A percentile compares a stretch with the other conserved stretches of the same genome.
Evolutionary conservation across 352 stramenopile species (phyloP).

Genomic region (Pythium scleroteichum): DNA sequence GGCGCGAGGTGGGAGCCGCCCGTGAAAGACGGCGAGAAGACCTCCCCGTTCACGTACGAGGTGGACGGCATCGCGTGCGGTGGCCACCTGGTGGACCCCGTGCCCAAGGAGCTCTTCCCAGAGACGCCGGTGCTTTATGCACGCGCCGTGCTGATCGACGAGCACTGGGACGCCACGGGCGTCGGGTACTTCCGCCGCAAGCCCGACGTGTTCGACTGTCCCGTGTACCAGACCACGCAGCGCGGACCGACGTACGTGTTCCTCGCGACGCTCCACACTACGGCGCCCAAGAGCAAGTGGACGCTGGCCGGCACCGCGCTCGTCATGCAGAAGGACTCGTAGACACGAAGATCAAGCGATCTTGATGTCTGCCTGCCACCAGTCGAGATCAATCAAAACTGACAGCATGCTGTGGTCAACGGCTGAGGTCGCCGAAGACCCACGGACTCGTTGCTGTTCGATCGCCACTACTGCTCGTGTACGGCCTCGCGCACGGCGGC

Average conservation of each 20-base stretch:
- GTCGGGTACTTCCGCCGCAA: slow-evolving; percentile 93
- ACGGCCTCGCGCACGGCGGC: too few relatives aligned
- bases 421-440: too few relatives aligned
- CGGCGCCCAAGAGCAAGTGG: slow-evolving; percentile 88
- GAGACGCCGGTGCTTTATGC: slow-evolving; percentile 91
- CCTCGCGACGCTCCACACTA: slow-evolving; percentile 93
- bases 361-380: too few relatives aligned
- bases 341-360: too few relatives aligned
- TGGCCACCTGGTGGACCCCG: slow-evolving; percentile 86
- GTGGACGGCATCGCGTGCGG: slow-evolving; percentile 85
- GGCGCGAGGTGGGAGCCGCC: slow-evolving; percentile 89
- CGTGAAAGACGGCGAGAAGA: slow-evolving; percentile 76
- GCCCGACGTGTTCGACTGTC: slow-evolving; percentile 92
- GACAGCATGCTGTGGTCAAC: too few relatives aligned
- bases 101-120: slow-evolving; percentile 93
- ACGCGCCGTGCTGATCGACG: slow-evolving; percentile 91
- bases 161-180: slow-evolving; percentile 92
- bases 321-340: slow-evolving; percentile 90
- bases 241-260: slow-evolving; percentile 96
- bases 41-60: slow-evolving; percentile 78
- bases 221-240: slow-evolving; percentile 96
- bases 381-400: too few relatives aligned
- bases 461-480: too few relatives aligned
- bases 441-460: too few relatives aligned
- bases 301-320: slow-evolving; percentile 91